Percentiles rank a stretch among this genome's conserved stretches.
Evolutionary conservation across 441 rosid species (phyloP).

Genomic region (Pelargonium exstipulatum): DNA sequence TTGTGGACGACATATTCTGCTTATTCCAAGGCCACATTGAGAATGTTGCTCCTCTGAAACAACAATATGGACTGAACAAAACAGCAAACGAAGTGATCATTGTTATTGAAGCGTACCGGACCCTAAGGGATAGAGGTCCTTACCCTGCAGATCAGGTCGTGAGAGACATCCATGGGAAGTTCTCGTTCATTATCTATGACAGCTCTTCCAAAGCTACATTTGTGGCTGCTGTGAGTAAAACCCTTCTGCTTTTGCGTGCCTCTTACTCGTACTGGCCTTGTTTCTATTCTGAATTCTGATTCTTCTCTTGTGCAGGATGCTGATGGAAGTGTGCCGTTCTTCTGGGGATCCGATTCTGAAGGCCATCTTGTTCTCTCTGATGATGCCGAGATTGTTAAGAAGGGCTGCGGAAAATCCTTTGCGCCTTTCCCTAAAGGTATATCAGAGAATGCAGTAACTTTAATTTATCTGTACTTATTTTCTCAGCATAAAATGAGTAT

Average conservation of each 20-base stretch:
- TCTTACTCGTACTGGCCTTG: background rate
- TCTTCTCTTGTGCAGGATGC: constrained; percentile 48
- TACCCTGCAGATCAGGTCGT: constrained; percentile 93
- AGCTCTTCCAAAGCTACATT: constrained; percentile 54
- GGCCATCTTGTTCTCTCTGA: constrained; percentile 77
- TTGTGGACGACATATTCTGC: constrained; percentile 92
- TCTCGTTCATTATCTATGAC: constrained; percentile 69
- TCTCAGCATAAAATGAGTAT: too few species aligned
- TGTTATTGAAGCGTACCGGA: constrained; percentile 84
- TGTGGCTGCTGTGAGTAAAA: constrained; percentile 59
- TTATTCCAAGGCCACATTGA: constrained; percentile 91
- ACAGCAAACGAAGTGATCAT: constrained; percentile 82
- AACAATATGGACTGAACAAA: constrained; percentile 85
- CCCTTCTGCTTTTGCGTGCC: constrained; percentile 2
- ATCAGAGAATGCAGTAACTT: background rate
- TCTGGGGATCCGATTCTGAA: constrained; percentile 89
- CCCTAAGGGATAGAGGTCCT: constrained; percentile 93
- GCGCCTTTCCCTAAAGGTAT: constrained; percentile 97
- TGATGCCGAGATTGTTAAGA: constrained; percentile 58
- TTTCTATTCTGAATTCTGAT: background rate
- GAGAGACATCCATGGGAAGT: constrained; percentile 75
- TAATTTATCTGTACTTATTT: too few species aligned
- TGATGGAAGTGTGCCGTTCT: constrained; percentile 85
- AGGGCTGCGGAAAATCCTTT: constrained; percentile 88
- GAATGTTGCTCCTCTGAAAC: constrained; percentile 75